A percentile compares a stretch with the other conserved stretches of the same genome.
Evolutionary conservation across 257 asterid species (phyloP).

Genomic region (Nicotiana otophora): DNA sequence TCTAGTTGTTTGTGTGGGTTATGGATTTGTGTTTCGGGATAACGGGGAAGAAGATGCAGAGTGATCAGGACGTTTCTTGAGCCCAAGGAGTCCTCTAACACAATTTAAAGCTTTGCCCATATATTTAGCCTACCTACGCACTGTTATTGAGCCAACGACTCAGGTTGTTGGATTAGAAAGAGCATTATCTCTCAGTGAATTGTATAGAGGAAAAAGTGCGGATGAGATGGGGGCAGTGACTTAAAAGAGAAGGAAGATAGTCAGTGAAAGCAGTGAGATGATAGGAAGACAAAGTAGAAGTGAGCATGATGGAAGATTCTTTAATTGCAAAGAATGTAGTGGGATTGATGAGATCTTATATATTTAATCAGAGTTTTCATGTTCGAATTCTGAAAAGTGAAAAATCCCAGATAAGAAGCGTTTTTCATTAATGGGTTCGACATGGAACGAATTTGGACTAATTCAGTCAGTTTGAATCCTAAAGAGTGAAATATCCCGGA

Average conservation of each 20-base stretch:
- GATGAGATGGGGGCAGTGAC: too few species aligned
- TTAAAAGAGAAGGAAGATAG: not conserved
- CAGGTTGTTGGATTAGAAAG: not conserved
- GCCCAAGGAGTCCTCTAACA: slow-evolving; percentile 73
- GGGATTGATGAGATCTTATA: too few species aligned
- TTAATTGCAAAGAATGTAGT: too few species aligned
- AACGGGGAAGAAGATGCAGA: slow-evolving; percentile 3
- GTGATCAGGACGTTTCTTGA: slow-evolving; percentile 29
- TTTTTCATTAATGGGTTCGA: too few species aligned
- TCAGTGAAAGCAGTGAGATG: not conserved
- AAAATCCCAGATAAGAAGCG: too few species aligned
- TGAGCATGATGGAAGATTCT: too few species aligned
- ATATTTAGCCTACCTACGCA: not conserved
- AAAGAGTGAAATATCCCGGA: too few species aligned
- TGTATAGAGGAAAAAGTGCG: not conserved
- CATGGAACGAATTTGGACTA: too few species aligned
- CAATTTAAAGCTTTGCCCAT: slow-evolving; percentile 91
- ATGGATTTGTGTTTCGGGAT: not conserved
- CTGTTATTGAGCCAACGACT: too few species aligned
- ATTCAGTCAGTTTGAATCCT: too few species aligned
- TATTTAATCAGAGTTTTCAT: too few species aligned
- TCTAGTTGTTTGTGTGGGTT: slow-evolving; percentile 3
- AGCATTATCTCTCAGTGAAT: not conserved
- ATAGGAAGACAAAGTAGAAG: not conserved
- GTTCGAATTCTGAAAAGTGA: too few species aligned